Evolutionary conservation across 1,284 basidiomycete species (phyloP).

Genomic region (Apiotrichum akiyoshidainum): DNA sequence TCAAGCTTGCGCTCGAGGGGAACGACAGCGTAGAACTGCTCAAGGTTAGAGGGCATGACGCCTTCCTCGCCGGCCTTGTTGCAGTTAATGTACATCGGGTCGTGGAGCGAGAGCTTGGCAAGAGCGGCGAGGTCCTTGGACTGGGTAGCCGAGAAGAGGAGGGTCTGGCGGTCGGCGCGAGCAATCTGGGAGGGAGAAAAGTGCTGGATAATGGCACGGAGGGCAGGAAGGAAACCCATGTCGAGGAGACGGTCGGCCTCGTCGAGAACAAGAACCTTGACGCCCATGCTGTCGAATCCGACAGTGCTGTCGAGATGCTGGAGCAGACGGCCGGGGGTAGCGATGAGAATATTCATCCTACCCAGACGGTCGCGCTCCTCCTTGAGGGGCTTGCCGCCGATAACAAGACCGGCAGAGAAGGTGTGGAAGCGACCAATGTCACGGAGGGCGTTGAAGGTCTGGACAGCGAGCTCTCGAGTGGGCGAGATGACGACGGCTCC

Average conservation of each 20-base stretch:
- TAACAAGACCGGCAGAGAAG: conserved; percentile 92
- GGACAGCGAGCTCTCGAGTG: conserved; percentile 90
- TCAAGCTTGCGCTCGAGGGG: conserved; percentile 85
- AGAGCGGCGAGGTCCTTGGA: conserved; percentile 86
- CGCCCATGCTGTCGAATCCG: conserved; percentile 84
- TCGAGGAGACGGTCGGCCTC: conserved; percentile 96
- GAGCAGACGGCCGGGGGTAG: conserved; percentile 88
- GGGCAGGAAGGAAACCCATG: conserved; percentile 87
- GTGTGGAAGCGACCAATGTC: conserved; percentile 86
- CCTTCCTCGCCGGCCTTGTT: conserved; percentile 54
- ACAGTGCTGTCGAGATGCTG: conserved; percentile 99
- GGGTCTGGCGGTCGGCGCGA: conserved; percentile 70
- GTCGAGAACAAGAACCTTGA: conserved; percentile 93
- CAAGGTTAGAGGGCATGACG: conserved; percentile 68
- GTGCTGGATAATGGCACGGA: conserved; percentile 86
- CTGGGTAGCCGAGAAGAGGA: conserved; percentile 96
- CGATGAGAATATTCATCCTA: conserved; percentile 95
- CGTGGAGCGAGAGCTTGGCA: conserved; percentile 81
- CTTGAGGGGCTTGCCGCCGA: conserved; percentile 93
- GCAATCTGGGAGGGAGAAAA: conserved; percentile 58
- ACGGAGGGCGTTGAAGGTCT: conserved; percentile 93
- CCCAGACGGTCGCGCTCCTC: conserved; percentile 84
- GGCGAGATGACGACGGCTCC: conserved; percentile 93
- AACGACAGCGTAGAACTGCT: conserved; percentile 87
- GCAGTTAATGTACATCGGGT: conserved; percentile 74